Evolutionary conservation across 192 early-diverging fungal genomes (phyloP), one percentile per base, ranked within the genome.

Genomic region (Backusella liffmaniae): DNA sequence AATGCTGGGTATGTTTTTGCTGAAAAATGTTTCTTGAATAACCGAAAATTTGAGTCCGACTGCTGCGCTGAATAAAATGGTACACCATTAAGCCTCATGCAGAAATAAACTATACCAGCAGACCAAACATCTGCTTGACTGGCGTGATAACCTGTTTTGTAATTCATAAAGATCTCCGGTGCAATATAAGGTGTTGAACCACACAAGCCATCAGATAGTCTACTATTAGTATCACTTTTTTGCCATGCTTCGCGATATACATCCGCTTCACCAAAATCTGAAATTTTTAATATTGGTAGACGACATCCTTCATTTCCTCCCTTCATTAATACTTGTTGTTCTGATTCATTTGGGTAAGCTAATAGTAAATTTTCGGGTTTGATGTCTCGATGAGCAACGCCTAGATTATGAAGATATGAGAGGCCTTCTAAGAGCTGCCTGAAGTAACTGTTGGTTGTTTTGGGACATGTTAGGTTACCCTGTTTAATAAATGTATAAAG

Each of bases 161-260:
- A 66, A 15, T 15, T 26, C 2, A 34, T 13, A 75, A 92, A 95
- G 82, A 87, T 88, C 85, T 97, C 97, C 4, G 97, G 97, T 15
- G 97, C 96, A 87, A 99, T 98, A 80, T 98, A 99, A 6, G 96
- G 96, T 59, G 94, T 94, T 4, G 93, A 94, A 18, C 97, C 97
- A 78, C 93, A 96, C 23, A 96, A 78, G 5, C 97, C 97, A 73
- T 91, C 88, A 44, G 94, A 94, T 71, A 95, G 88, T 78, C 93
- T 92, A 46, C 85, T 67, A 36, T 81, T 73, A 5, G 46, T 30
- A 12, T 62, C 23, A 8, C 26, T 29, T 62, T 29, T 62, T 49
- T 78, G 62, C 72, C 77, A 73, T 6, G 59, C 84, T 86, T 80
- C 94, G 86, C 92, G 88, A 97, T 97, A 32, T 29, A 98, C 96